A percentile compares a stretch with the other conserved stretches of the same genome.
Conservation (phyloP, 768 basidiomycete species). For the Chalciporus piperatus region DNA sequence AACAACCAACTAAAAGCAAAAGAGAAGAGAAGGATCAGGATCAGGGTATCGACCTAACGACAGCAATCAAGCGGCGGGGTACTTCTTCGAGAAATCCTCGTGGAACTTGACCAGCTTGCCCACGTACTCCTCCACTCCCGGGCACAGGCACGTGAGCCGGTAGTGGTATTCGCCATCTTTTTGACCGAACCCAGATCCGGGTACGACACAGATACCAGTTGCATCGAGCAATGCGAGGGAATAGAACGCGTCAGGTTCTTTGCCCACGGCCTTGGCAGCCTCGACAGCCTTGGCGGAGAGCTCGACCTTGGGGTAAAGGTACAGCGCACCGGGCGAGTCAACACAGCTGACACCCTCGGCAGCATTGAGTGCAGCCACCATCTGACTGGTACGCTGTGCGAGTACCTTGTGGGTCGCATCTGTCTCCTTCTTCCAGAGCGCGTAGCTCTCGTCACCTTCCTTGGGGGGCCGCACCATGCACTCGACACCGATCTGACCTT, state of each 20-base stretch:
- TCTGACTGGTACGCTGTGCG: constrained; percentile 62
- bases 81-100: constrained; percentile 53
- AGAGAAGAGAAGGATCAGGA: background rate
- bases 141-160: constrained; percentile 90
- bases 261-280: constrained; percentile 67
- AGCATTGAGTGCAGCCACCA: constrained; percentile 76
- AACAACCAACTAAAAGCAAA: background rate
- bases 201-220: constrained; percentile 92
- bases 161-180: constrained; percentile 88
- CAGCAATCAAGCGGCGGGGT: constrained; percentile 27
- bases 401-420: constrained; percentile 74
- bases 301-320: constrained; percentile 83
- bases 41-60: no score
- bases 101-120: constrained; percentile 79
- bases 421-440: constrained; percentile 82
- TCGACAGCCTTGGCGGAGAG: constrained; percentile 71
- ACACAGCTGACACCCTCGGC: constrained; percentile 91
- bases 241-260: constrained; percentile 88
- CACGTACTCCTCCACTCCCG: constrained; percentile 92
- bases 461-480: constrained; percentile 89
- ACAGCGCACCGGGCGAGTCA: constrained; percentile 87
- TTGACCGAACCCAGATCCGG: constrained; percentile 94
- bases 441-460: constrained; percentile 70
- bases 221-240: constrained; percentile 77
- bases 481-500: constrained; percentile 93